phyloP scores from a whole-genome alignment of 768 basidiomycete species.

The Piloderma croceum region DNA sequence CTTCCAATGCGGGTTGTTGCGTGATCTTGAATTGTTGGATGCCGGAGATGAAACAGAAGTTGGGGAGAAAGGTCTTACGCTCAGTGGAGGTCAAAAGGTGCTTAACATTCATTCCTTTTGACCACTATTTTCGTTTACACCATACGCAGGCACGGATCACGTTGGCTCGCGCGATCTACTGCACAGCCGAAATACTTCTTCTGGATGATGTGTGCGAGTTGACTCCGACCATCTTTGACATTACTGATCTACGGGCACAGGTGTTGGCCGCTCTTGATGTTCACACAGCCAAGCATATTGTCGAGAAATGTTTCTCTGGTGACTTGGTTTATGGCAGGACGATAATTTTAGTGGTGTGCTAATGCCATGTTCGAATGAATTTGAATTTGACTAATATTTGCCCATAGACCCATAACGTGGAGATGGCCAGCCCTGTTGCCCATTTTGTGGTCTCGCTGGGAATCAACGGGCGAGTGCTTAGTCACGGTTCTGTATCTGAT shows the following conservation, averaged over 20 bases:
- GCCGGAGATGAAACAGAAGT: constrained; percentile 50
- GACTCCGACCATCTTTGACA: background rate
- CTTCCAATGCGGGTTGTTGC: constrained; percentile 35
- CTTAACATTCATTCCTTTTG: no score
- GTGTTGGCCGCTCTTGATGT: constrained; percentile 40
- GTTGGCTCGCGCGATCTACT: constrained; percentile 42
- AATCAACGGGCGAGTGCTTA: constrained; percentile 44
- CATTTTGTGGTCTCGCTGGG: constrained; percentile 51
- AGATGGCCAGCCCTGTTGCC: constrained; percentile 19
- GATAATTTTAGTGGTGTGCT: constrained; percentile 35
- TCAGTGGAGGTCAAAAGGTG: no score
- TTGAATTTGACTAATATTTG: background rate
- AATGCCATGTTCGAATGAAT: constrained; percentile 2
- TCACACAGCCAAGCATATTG: constrained; percentile 32
- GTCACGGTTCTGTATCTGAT: constrained; percentile 45
- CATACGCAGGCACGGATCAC: constrained; percentile 44
- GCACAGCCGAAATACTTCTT: constrained; percentile 34
- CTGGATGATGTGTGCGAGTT: constrained; percentile 33
- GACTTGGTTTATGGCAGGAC: constrained; percentile 31
- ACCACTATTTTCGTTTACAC: no score
- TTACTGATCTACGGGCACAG: background rate
- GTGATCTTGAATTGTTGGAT: constrained; percentile 37
- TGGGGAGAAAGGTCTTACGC: constrained; percentile 46
- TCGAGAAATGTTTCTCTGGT: constrained; percentile 30
- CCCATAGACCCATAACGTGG: constrained; percentile 28